Conservation (phyloP, 148 eudicot species). For the Chenopodium formosanum region DNA sequence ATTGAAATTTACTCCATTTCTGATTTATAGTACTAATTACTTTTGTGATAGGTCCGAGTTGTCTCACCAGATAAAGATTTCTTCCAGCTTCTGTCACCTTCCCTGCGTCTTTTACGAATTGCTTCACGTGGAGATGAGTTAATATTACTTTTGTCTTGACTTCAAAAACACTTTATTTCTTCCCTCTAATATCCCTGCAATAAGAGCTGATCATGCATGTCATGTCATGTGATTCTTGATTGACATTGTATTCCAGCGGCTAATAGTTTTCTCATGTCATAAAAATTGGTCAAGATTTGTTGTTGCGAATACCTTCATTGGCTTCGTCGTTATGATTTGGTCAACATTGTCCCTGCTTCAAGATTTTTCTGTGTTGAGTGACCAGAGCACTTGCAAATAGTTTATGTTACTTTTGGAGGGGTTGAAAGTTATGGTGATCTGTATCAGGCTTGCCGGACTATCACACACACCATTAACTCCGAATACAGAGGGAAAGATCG, state of each 20-base stretch:
- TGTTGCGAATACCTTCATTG: background rate
- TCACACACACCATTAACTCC: too few species aligned
- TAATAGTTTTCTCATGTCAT: background rate
- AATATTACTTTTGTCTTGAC: constrained; percentile 31
- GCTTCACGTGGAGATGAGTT: constrained; percentile 93
- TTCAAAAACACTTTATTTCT: background rate
- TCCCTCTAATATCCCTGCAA: background rate
- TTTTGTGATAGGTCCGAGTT: constrained; percentile 71
- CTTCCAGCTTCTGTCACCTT: constrained; percentile 94
- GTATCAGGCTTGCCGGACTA: too few species aligned
- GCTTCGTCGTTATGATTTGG: background rate
- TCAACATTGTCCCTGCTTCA: background rate
- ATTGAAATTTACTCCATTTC: background rate
- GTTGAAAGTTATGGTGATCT: too few species aligned
- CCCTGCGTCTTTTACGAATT: constrained; percentile 85
- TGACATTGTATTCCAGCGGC: background rate
- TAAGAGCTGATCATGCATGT: background rate
- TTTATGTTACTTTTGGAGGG: too few species aligned
- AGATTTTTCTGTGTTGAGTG: too few species aligned
- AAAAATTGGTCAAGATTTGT: background rate
- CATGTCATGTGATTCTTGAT: background rate
- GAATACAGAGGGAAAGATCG: too few species aligned
- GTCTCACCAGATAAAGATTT: constrained; percentile 99
- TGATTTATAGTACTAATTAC: constrained; percentile 2
- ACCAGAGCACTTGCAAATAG: too few species aligned